Evolutionary conservation across 192 early-diverging fungal genomes (phyloP).

Genomic region (Endogone sp.): DNA sequence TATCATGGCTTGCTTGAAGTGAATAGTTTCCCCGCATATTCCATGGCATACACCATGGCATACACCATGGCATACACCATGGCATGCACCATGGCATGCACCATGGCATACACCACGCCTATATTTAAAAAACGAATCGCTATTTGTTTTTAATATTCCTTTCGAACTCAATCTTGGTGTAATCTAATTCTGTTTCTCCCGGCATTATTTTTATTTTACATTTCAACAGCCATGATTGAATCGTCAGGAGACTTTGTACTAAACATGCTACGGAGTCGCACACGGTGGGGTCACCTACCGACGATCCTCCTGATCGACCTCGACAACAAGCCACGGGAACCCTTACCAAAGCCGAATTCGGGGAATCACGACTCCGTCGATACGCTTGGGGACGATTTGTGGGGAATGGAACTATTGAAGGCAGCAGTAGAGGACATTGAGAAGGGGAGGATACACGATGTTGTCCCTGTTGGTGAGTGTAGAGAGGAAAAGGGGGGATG

Average conservation of each 20-base stretch:
- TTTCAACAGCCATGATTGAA: not conserved
- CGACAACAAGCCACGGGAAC: slow-evolving; percentile 1
- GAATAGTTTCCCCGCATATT: too few species aligned
- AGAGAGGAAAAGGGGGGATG: not conserved
- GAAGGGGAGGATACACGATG: slow-evolving; percentile 2
- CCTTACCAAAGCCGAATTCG: not conserved
- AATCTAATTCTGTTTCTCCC: too few species aligned
- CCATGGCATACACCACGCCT: too few species aligned
- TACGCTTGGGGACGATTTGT: not conserved
- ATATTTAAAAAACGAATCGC: too few species aligned
- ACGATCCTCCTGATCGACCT: slow-evolving; percentile 6
- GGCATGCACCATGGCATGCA: too few species aligned
- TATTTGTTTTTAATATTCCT: too few species aligned
- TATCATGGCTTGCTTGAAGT: too few species aligned
- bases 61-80: too few species aligned
- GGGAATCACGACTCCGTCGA: not conserved
- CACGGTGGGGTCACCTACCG: not conserved
- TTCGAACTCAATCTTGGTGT: too few species aligned
- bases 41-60: too few species aligned
- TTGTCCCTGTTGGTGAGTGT: not conserved
- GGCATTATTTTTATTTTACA: too few species aligned
- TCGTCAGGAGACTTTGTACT: not conserved
- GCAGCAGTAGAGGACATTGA: not conserved
- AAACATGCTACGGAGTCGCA: not conserved
- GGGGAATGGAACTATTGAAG: not conserved